A percentile compares a stretch with the other conserved stretches of the same genome.
Evolutionary conservation across 257 asterid genomes (phyloP).

Genomic region (Solanum virginianum): DNA sequence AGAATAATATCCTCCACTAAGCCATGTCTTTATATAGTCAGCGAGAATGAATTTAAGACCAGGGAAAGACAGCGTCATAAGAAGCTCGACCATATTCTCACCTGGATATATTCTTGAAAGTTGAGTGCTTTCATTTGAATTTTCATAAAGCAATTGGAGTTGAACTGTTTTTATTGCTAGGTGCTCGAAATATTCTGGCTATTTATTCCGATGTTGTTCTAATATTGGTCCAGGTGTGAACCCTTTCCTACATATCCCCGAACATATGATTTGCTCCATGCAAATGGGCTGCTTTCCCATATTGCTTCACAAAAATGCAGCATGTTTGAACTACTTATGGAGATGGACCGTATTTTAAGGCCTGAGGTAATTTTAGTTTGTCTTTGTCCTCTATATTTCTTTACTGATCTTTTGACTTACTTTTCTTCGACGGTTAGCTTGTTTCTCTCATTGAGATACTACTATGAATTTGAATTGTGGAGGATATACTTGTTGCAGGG

Average conservation of each 20-base stretch:
- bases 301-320: slow-evolving; percentile 46
- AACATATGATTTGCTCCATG: slow-evolving; percentile 87
- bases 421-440: not conserved
- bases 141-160: not conserved
- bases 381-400: not conserved
- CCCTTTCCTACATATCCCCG: slow-evolving; percentile 96
- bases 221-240: slow-evolving; percentile 57
- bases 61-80: not conserved
- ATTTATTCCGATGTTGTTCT: not conserved
- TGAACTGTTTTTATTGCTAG: not conserved
- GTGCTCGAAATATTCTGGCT: not conserved
- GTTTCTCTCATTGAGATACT: not conserved
- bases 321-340: slow-evolving; percentile 42
- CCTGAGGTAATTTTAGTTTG: slow-evolving; percentile 59
- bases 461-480: not conserved
- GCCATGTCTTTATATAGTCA: not conserved
- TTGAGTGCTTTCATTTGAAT: not conserved
- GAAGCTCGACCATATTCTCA: not conserved
- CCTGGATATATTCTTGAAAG: not conserved
- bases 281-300: slow-evolving; percentile 60
- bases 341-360: slow-evolving; percentile 89
- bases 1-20: not conserved
- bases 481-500: slow-evolving; percentile 42
- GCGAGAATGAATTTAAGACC: not conserved
- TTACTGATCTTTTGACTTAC: not conserved